These are phyloP conservation scores for Triticum urartu DNA, from an alignment of 176 grass and related monocot species.

Conservation along the genomic window DNA sequence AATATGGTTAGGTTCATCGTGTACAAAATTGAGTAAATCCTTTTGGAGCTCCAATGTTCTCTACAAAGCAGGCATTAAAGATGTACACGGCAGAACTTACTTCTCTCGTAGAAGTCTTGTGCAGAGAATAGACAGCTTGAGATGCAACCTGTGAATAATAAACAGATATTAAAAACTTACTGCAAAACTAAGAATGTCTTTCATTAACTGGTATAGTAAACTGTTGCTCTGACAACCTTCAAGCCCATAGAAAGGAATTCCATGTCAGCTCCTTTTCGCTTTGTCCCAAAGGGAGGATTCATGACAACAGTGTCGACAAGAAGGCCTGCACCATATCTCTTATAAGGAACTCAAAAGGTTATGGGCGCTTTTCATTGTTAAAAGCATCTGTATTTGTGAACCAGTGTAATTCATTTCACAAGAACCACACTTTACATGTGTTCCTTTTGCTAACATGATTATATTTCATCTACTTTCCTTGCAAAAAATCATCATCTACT, in stretches of 20 bases:
- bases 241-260: constrained; percentile 83
- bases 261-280: constrained; percentile 81
- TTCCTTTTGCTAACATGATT: background rate
- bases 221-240: constrained; percentile 60
- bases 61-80: background rate
- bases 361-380: background rate
- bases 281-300: constrained; percentile 96
- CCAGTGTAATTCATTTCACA: background rate
- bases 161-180: constrained; percentile 10
- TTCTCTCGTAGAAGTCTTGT: constrained; percentile 96
- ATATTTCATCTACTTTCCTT: background rate
- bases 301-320: constrained; percentile 85
- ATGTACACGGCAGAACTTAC: constrained; percentile 30
- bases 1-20: too few relatives aligned
- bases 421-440: background rate
- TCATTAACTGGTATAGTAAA: background rate
- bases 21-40: background rate
- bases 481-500: background rate
- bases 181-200: background rate
- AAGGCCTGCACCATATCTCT: constrained; percentile 40
- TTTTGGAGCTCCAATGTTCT: background rate
- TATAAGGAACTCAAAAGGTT: constrained; percentile 9
- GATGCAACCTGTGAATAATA: constrained; percentile 64
- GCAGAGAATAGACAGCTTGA: constrained; percentile 83
- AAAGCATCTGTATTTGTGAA: background rate